A percentile compares a stretch with the other conserved stretches of the same genome.
Conservation (phyloP, 179 eudicot genomes). For the Corrigiola litoralis region DNA sequence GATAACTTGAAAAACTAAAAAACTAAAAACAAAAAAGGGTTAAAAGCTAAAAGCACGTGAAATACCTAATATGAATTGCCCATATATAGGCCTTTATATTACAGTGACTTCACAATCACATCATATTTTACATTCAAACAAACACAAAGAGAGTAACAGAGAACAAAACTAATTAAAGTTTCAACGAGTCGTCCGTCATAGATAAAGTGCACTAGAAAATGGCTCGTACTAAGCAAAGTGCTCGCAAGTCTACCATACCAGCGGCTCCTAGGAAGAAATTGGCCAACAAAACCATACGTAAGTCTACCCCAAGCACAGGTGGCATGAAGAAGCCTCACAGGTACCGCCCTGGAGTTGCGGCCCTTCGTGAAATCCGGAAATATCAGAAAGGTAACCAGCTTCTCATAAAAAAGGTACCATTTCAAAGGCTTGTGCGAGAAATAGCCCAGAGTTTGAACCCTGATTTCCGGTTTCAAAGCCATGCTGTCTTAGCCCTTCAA, state of each 20-base stretch:
- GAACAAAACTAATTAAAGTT: too few relatives aligned
- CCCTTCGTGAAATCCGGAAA: not conserved
- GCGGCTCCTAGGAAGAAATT: not conserved
- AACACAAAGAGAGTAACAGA: not conserved
- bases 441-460: not conserved
- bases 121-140: not conserved
- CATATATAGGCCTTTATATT: not conserved
- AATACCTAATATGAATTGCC: not conserved
- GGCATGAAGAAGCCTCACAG: not conserved
- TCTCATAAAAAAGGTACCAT: not conserved
- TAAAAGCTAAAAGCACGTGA: not conserved
- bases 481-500: not conserved
- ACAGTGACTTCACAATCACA: not conserved
- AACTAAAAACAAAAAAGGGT: not conserved
- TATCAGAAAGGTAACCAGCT: not conserved
- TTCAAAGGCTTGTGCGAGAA: not conserved
- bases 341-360: not conserved
- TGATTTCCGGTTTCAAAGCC: not conserved
- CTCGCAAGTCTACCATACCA: not conserved
- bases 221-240: slow-evolving; percentile 8
- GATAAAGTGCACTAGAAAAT: not conserved
- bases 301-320: not conserved
- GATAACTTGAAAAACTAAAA: not conserved
- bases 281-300: not conserved
- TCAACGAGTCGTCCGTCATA: not conserved